Evolutionary conservation across 768 basidiomycete species (phyloP), one percentile per base, ranked within the genome.

Genomic region (Hygrocybe coccinea): DNA sequence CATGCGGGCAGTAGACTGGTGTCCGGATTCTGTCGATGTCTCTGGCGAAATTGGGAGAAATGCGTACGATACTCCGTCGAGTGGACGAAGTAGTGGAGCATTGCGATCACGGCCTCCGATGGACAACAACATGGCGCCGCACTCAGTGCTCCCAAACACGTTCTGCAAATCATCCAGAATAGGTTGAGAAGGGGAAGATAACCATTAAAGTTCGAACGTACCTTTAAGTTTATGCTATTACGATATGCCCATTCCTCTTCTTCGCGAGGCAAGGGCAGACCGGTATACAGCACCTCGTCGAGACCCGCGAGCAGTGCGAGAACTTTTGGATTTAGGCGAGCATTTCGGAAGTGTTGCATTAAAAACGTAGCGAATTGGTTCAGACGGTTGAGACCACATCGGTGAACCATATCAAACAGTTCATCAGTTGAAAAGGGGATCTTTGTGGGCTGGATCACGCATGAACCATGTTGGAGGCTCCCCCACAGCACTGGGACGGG

Each of bases 131-230:
- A 86, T 86, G 1, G 80, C 84, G 39, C 87, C 87, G 57, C 86
- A 80, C 74, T 91, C 89, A 1, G 89, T 91, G 67, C 82, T 88
- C 15, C 89, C 89, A 65, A 90, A 91, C 15, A 88, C 74, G 66
- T 89, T 91, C 84, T 87, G 64, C 37, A 33, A n/a, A 21, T 15
- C 5, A 34, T 33, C 56, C n/a, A n/a, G n/a, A 49, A 57, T 35
- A 25, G 29, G 5, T 59, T 73, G 56, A 57, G 47, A 60, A 56
- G 61, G 46, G 37, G 48, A 33, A 61, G 55, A 52, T 50, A 33
- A 51, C 53, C 58, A 56, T 51, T 61, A 60, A 64, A 57, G 49
- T 53, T 25, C n/a, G 24, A 38, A 69, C 80, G 64, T 68, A 87
- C 86, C 66, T 73, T 80, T 53, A 91, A 69, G 61, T 76, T 81